Base-by-base conservation (phyloP, 768 basidiomycete species). In the Boletellus sp. region DNA sequence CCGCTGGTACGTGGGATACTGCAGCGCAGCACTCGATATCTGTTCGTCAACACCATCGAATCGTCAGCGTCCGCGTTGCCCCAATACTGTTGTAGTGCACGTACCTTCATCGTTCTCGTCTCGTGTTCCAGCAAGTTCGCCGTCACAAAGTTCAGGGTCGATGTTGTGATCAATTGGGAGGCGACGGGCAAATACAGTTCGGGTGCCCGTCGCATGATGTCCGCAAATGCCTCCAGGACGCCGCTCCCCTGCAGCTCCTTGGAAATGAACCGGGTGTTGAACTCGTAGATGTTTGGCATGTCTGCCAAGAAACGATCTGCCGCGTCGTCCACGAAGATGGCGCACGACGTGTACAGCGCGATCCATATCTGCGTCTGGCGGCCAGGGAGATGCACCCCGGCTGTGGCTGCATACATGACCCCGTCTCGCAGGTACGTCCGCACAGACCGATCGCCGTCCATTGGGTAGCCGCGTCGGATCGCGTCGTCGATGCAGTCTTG, bases 301-400 rank as follows among this genome's bases (percentile, higher is more conserved):
- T 62, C 52, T 5, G 53, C 54, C 16, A 50, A 43, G 42, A 70
- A 66, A 15, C 54, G 50, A 2, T 57, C 52, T 16, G 65, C 57
- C 2, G 52, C 45, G 51, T 78, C 74, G 52, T 78, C 76, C 24
- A 70, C 48, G 36, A 57, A 70, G 42, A 68, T 66, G n/a, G 62
- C 45, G 39, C 65, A 71, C 0, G 73, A 65, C 1, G 75, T 76
- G 53, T 66, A 76, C 9, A 76, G 59, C 4, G 72, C 67, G 26
- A 76, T 70, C 66, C 28, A 68, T 51, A 45, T 57, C 26, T 53
- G 61, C 1, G 54, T 49, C 3, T 47, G 28, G 26, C 53, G 58
- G 19, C 52, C 28, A 8, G 44, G 43, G 7, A 74, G 57, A 51
- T 74, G 72, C 0, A 42, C 51, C 24, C 68, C 70, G 2, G 64